These are phyloP conservation scores for Cutaneotrichosporon dermatis DNA, from an alignment of 1,284 basidiomycete genomes.

Conservation along the genomic window DNA sequence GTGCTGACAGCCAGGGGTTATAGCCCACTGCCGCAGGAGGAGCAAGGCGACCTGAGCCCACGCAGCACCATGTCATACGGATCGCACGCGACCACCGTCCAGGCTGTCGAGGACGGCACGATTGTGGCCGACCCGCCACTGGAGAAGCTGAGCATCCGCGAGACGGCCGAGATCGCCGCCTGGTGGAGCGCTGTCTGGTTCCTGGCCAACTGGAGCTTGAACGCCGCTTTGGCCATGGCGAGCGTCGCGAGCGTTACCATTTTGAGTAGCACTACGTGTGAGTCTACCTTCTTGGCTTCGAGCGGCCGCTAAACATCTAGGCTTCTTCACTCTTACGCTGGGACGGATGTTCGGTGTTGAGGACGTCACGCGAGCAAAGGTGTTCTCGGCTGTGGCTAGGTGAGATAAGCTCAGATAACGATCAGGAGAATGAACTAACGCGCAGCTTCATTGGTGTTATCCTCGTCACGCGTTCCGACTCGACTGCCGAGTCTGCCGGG, in stretches of 20 bases:
- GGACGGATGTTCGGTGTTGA: conserved; percentile 84
- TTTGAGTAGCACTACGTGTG: conserved; percentile 80
- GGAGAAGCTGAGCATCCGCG: conserved; percentile 56
- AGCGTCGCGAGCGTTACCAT: conserved; percentile 88
- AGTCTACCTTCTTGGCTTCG: conserved; percentile 32
- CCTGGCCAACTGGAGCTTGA: conserved; percentile 82
- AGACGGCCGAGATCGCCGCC: conserved; percentile 72
- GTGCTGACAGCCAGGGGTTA: neutral
- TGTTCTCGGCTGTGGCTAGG: conserved; percentile 78
- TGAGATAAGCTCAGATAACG: conserved; percentile 33
- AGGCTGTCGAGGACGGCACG: conserved; percentile 2
- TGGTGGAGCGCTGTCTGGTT: conserved; percentile 85
- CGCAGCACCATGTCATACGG: neutral
- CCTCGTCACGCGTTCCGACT: conserved; percentile 79
- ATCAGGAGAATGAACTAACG: neutral
- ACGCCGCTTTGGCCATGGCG: conserved; percentile 74
- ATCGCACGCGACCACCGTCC: neutral
- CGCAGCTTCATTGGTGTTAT: conserved; percentile 76
- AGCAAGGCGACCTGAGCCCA: neutral
- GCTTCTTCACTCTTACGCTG: conserved; percentile 88
- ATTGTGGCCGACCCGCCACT: conserved; percentile 9
- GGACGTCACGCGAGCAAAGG: conserved; percentile 65
- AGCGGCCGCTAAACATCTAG: conserved; percentile 48
- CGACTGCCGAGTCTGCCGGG: conserved; percentile 41
- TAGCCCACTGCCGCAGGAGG: neutral